Evolutionary conservation across 2,329 filamentous ascomycete genomes (phyloP), one percentile per base, ranked within the genome.

Genomic region (Aspergillus sp.): DNA sequence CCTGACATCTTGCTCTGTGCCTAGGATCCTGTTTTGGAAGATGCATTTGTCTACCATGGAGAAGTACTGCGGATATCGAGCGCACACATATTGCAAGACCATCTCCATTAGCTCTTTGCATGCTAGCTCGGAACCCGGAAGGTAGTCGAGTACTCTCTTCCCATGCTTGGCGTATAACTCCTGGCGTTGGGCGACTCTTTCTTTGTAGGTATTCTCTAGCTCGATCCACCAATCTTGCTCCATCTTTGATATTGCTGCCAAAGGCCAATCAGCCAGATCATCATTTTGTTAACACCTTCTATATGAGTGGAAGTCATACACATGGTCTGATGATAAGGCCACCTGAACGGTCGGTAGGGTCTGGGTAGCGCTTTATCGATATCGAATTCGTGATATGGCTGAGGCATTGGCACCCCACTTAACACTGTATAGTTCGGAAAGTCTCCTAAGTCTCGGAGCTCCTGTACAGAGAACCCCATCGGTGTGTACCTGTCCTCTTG

Each of bases 91-190:
- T 53, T 91, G 86, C 3, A 94, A 56, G 2, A 75, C 77, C 81
- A 91, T 89, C 64, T 94, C 88, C 87, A 93, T 90, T 4, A 93
- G 72, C 58, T 94, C 88, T 60, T 88, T 89, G 62, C 84, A 88
- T 0, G 82, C 88, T 0, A 93, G 71, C 57, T 93, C 85, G 0
- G 83, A 84, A 1, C 87, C 87, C 0, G 86, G 86, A 0, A 90
- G 72, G 30, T 75, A 74, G 47, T 84, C 77, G 1, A 93, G 74
- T 1, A 94, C 80, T 3, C 72, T 67, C 7, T 73, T 73, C 2
- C 84, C 81, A 52, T 91, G 74, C 48, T 82, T 69, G 7, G 69
- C 70, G 58, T 82, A 85, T 0, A 94, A 74, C 0, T 67, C 70
- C 58, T 81, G 77, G 12, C 88, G 83, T 60, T 90, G 80, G 4